Evolutionary conservation across 495 filamentous ascomycete genomes (phyloP).

Genomic region (Aspergillus leporis): DNA sequence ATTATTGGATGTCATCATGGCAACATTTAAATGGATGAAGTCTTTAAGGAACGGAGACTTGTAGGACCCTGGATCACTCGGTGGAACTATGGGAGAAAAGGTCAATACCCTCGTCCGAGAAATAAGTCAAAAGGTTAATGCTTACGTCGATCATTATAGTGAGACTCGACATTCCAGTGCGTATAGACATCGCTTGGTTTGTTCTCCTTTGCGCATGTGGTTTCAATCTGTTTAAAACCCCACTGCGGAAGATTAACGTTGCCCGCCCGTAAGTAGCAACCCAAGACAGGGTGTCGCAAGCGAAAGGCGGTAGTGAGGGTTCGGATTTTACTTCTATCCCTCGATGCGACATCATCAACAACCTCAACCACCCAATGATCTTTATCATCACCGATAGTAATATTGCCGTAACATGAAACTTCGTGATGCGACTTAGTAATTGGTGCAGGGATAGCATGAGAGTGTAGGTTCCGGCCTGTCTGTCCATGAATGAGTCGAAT

Average conservation of each 20-base stretch:
- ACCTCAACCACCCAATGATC: constrained; percentile 97
- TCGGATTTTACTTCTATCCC: constrained; percentile 80
- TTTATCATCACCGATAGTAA: constrained; percentile 96
- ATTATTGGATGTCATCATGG: constrained; percentile 99
- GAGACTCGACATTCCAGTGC: constrained; percentile 98
- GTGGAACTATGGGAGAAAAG: constrained; percentile 62
- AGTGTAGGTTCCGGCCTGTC: constrained; percentile 95
- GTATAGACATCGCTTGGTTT: constrained; percentile 91
- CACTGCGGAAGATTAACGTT: constrained; percentile 97
- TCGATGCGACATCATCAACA: constrained; percentile 81
- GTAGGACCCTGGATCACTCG: constrained; percentile 87
- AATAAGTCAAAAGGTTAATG: constrained; percentile 13
- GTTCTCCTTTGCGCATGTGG: constrained; percentile 92
- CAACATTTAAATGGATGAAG: constrained; percentile 96
- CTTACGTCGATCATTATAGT: constrained; percentile 92
- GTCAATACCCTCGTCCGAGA: constrained; percentile 13
- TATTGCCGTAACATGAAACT: constrained; percentile 94
- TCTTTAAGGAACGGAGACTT: constrained; percentile 95
- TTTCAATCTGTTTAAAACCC: constrained; percentile 99
- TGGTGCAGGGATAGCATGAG: constrained; percentile 84
- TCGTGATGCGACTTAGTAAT: constrained; percentile 87
- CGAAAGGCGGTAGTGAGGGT: constrained; percentile 94
- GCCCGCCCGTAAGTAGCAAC: constrained; percentile 92
- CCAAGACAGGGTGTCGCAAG: constrained; percentile 76
- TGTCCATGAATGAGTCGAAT: constrained; percentile 92